These are phyloP conservation scores for Microbotryum lychnidis-dioicae DNA, from an alignment of 1,284 basidiomycete genomes.

Conservation along the genomic window DNA sequence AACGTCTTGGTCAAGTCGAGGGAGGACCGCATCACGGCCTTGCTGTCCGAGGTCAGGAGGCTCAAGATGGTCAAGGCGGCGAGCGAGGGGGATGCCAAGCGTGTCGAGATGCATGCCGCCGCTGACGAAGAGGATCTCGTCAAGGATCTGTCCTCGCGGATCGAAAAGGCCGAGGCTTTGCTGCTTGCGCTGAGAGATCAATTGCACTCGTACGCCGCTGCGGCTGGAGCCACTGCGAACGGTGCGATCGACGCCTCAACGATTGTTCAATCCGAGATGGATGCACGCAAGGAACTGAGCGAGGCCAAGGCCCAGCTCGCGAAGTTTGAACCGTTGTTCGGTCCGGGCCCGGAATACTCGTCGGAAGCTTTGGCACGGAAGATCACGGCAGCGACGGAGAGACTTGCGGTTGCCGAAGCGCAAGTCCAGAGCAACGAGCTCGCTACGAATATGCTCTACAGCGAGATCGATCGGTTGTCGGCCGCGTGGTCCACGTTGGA, in stretches of 20 bases:
- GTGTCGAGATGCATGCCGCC: slow-evolving; percentile 55
- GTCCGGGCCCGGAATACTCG: slow-evolving; percentile 51
- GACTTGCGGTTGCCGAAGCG: slow-evolving; percentile 51
- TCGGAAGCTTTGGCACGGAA: slow-evolving; percentile 48
- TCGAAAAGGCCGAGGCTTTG: slow-evolving; percentile 48
- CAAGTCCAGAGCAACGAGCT: slow-evolving; percentile 44
- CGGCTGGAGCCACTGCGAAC: slow-evolving; percentile 2
- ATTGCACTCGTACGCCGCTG: slow-evolving; percentile 16
- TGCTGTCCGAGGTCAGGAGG: slow-evolving; percentile 67
- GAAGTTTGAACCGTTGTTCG: slow-evolving; percentile 57
- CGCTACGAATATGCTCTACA: slow-evolving; percentile 66
- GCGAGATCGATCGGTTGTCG: slow-evolving; percentile 78
- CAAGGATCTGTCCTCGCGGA: slow-evolving; percentile 52
- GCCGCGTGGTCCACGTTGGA: slow-evolving; percentile 82
- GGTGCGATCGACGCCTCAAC: slow-evolving; percentile 14
- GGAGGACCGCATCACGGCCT: slow-evolving; percentile 64
- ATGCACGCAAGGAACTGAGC: slow-evolving; percentile 50
- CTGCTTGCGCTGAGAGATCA: slow-evolving; percentile 28
- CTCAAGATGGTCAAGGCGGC: slow-evolving; percentile 71
- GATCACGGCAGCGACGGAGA: slow-evolving; percentile 57
- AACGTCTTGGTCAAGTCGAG: slow-evolving; percentile 63
- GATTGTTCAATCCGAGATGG: slow-evolving; percentile 45
- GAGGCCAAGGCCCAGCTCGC: slow-evolving; percentile 46
- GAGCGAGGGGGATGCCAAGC: slow-evolving; percentile 58
- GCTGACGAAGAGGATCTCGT: slow-evolving; percentile 53